phyloP scores from a whole-genome alignment of 305 asterid species.

The Fraxinus greggii region DNA sequence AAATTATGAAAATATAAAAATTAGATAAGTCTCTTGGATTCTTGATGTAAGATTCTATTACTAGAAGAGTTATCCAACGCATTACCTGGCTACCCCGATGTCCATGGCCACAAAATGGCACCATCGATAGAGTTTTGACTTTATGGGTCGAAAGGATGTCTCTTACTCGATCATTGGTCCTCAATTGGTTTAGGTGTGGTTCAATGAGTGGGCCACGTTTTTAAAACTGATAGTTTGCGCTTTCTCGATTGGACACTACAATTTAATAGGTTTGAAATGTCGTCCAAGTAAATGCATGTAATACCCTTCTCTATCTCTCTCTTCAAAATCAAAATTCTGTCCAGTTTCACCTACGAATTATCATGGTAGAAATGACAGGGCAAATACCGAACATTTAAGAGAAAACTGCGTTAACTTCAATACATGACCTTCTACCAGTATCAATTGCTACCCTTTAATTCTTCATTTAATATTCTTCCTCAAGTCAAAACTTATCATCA shows the following conservation, averaged over 20 bases:
- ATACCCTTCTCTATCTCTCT: not conserved
- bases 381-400: not conserved
- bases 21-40: not conserved
- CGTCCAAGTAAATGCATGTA: not conserved
- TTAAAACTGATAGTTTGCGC: not conserved
- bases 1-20: too few relatives aligned
- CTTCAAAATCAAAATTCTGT: not conserved
- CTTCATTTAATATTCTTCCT: slow-evolving; percentile 34
- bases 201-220: not conserved
- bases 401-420: not conserved
- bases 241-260: not conserved
- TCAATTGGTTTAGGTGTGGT: not conserved
- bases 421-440: slow-evolving; percentile 30
- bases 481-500: slow-evolving; percentile 35
- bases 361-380: not conserved
- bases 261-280: not conserved
- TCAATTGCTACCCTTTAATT: slow-evolving; percentile 41
- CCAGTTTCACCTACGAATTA: not conserved
- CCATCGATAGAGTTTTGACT: not conserved
- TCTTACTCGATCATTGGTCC: not conserved
- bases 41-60: not conserved
- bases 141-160: not conserved
- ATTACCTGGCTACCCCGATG: not conserved
- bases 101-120: not conserved
- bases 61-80: not conserved